These are phyloP conservation scores for Chlamydomonas reinhardtii DNA, from an alignment of 163 green algal genomes.

Conservation along the genomic window DNA sequence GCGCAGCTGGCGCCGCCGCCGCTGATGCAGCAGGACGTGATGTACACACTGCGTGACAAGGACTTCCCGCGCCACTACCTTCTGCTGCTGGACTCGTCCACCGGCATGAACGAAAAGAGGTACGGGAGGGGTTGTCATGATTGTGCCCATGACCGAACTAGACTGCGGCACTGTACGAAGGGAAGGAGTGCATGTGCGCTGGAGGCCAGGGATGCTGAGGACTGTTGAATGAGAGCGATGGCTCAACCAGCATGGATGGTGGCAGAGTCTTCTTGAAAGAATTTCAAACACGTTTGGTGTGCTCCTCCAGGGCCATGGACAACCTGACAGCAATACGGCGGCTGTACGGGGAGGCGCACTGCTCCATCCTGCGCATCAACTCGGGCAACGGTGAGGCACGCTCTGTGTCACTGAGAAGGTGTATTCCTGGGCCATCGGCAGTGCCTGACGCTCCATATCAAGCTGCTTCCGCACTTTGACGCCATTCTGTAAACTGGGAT, in stretches of 20 bases:
- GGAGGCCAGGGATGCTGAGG: no score
- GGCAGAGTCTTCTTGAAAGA: background rate
- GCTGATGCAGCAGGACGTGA: constrained; percentile 64
- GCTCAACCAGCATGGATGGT: no score
- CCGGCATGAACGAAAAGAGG: constrained; percentile 40
- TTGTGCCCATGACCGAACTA: no score
- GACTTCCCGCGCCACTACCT: constrained; percentile 85
- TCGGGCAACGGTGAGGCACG: constrained; percentile 35
- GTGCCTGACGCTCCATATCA: no score
- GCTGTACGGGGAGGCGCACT: constrained; percentile 67
- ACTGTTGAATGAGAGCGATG: no score
- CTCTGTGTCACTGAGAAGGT: no score
- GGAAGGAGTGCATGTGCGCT: no score
- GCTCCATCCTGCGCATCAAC: constrained; percentile 80
- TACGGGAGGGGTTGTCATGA: background rate
- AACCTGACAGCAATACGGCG: constrained; percentile 59
- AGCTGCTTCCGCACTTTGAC: background rate
- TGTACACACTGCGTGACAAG: constrained; percentile 71
- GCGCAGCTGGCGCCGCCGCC: constrained; percentile 59
- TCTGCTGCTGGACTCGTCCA: constrained; percentile 85
- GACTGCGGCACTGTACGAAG: no score
- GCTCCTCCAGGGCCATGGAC: constrained; percentile 57
- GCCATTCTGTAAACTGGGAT: no score
- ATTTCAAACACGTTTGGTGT: no score
- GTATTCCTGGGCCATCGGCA: no score